Conservation (phyloP, 2,329 filamentous ascomycete species). For the Rhinocladiella similis region DNA sequence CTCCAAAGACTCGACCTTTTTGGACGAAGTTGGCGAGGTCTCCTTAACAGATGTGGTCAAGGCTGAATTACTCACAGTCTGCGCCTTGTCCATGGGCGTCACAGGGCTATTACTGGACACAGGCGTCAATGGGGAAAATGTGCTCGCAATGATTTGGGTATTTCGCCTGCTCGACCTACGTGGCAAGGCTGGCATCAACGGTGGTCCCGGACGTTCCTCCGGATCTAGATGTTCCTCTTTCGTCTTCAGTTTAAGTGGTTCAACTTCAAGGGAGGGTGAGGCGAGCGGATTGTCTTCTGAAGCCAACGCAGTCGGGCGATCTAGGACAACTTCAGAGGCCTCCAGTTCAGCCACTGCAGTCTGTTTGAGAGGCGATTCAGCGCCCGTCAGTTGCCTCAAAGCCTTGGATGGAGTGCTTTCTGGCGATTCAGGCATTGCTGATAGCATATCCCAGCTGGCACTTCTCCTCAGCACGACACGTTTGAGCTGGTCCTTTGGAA, state of each 20-base stretch:
- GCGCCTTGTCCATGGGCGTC: neutral
- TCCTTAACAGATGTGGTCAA: neutral
- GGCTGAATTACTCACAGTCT: neutral
- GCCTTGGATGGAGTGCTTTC: slow-evolving; percentile 24
- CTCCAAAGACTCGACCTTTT: slow-evolving; percentile 60
- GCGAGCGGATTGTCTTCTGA: slow-evolving; percentile 13
- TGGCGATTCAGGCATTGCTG: slow-evolving; percentile 23
- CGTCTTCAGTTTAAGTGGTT: slow-evolving; percentile 12
- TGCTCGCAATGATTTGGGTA: slow-evolving; percentile 4
- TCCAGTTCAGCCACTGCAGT: slow-evolving; percentile 30
- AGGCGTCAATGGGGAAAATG: slow-evolving; percentile 13
- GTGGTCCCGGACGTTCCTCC: neutral
- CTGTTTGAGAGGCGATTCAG: slow-evolving; percentile 21
- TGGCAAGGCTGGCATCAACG: slow-evolving; percentile 20
- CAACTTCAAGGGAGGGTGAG: slow-evolving; percentile 22
- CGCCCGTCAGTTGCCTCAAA: slow-evolving; percentile 27
- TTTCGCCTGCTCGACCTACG: slow-evolving; percentile 31
- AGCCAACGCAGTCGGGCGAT: slow-evolving; percentile 1
- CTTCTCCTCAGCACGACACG: slow-evolving; percentile 24
- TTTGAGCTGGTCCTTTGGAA: slow-evolving; percentile 28
- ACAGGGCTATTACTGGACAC: slow-evolving; percentile 18
- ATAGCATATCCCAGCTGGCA: slow-evolving; percentile 26
- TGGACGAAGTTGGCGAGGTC: neutral
- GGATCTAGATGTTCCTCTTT: slow-evolving; percentile 3
- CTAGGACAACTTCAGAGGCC: slow-evolving; percentile 7